Conservation (phyloP, 2,329 filamentous ascomycete species). For the Trichoderma polysporum region DNA sequence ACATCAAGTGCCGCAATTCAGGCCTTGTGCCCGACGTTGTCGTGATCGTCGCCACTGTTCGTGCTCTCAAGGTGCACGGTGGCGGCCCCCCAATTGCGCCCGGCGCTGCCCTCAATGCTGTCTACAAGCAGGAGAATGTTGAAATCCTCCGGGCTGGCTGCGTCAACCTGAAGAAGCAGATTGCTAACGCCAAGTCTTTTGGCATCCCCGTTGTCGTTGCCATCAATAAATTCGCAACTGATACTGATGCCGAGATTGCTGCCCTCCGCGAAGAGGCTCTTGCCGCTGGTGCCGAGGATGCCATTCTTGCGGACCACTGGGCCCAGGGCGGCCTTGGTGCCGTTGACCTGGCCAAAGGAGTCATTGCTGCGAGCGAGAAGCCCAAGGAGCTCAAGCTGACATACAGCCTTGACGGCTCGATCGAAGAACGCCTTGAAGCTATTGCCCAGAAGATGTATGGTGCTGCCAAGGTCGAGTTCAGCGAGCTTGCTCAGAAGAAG, state of each 20-base stretch:
- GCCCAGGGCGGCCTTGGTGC: conserved; percentile 91
- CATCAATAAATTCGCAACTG: conserved; percentile 94
- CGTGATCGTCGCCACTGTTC: conserved; percentile 91
- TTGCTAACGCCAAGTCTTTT: conserved; percentile 82
- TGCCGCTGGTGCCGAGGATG: conserved; percentile 88
- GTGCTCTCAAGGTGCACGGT: conserved; percentile 94
- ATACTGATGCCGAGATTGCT: conserved; percentile 87
- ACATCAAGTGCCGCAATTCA: conserved; percentile 97
- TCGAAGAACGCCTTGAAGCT: conserved; percentile 85
- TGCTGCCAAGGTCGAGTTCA: conserved; percentile 85
- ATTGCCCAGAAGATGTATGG: conserved; percentile 96
- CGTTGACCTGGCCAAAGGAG: conserved; percentile 80
- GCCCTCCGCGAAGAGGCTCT: conserved; percentile 89
- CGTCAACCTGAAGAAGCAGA: conserved; percentile 93
- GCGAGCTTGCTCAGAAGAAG: conserved; percentile 91
- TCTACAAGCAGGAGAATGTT: conserved; percentile 91
- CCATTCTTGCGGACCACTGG: conserved; percentile 94
- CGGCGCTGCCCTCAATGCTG: conserved; percentile 77
- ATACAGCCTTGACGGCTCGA: conserved; percentile 74
- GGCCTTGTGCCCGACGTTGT: conserved; percentile 91
- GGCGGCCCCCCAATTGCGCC: conserved; percentile 92
- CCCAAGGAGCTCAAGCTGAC: conserved; percentile 85
- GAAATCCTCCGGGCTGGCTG: conserved; percentile 88
- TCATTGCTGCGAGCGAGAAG: conserved; percentile 79
- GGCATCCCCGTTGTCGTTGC: conserved; percentile 94